Base-by-base conservation (phyloP, 345 rosid genomes). In the Rhizophora mangle region DNA sequence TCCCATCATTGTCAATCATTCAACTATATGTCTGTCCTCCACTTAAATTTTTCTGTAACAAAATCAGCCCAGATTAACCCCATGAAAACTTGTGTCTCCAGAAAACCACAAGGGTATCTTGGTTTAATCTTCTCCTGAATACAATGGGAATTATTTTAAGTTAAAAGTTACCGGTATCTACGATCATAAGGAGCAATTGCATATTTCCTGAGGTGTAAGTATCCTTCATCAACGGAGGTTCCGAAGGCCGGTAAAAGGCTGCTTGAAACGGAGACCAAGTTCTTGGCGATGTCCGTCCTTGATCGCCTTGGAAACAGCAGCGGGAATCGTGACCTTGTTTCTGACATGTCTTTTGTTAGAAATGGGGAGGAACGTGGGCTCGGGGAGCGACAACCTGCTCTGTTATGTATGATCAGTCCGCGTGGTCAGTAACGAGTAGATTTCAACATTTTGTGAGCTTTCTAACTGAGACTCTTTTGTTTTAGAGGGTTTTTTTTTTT, bases 241-340 rank as follows among this genome's bases (percentile, higher is more conserved):
- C 97, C 99, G 68, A 94, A 91, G 29, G 96, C 96, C 60, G 98
- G 98, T 67, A 91, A 81, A 5, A 91, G 82, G 65, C 91, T 91
- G 76, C 98, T 91, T 0, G 96, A 94, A 72, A 94, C 88, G 0
- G 97, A 80, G 7, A 88, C 82, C 75, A 89, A 60, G 67, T 84
- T 91, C 80, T 84, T 71, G 13, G 30, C 74, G 62, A 83, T 62
- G 37, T 91, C 91, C 6, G 79, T 61, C 34, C 86, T 89, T 5
- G 97, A 86, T 62, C 80, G 83, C 60, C 93, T 72, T 63, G 85
- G 84, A 43, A 84, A 82, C 63, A 81, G 82, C 43, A 71, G 29
- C n/a, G 93, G 85, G 29, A 76, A 39, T 20, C 87, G 89, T 0
- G 87, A 62, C 68, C 80, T 81, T 36, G 64, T 52, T 65, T 78